Conservation (phyloP, 179 eudicot genomes). For the Heliamphora pulchella region DNA sequence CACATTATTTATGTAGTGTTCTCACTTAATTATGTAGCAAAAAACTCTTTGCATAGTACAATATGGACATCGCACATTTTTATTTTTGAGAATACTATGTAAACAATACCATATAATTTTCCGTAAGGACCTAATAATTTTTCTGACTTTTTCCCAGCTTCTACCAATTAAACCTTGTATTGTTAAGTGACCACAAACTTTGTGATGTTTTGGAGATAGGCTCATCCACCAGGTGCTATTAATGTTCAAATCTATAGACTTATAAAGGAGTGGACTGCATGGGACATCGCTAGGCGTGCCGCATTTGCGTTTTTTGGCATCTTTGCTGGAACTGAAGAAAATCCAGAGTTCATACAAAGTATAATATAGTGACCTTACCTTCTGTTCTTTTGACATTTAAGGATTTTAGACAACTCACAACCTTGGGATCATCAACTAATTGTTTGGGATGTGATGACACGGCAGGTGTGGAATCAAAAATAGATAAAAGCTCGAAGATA, state of each 20-base stretch:
- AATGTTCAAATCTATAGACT: conserved; percentile 89
- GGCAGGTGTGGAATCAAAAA: conserved; percentile 75
- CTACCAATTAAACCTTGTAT: not conserved
- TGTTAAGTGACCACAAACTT: not conserved
- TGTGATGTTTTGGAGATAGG: conserved; percentile 35
- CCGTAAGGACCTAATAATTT: no score
- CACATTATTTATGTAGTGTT: no score
- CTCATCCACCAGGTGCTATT: conserved; percentile 86
- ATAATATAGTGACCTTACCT: conserved; percentile 7
- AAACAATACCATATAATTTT: no score
- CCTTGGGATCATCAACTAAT: conserved; percentile 17
- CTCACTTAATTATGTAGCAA: no score
- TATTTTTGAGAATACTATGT: no score
- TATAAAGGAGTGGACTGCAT: conserved; percentile 99
- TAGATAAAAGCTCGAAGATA: conserved; percentile 68
- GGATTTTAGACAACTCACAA: not conserved
- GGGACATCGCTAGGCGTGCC: conserved; percentile 95
- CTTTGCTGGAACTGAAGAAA: conserved; percentile 93
- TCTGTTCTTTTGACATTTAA: conserved; percentile 1
- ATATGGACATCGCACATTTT: no score
- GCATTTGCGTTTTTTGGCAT: conserved; percentile 98
- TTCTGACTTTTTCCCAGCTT: not conserved
- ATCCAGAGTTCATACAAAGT: conserved; percentile 87
- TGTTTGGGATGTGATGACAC: conserved; percentile 6
- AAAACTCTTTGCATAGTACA: no score